A percentile compares a stretch with the other conserved stretches of the same genome.
These are phyloP conservation scores for Fusarium algeriense DNA, from an alignment of 2,329 filamentous ascomycete genomes.

Conservation along the genomic window DNA sequence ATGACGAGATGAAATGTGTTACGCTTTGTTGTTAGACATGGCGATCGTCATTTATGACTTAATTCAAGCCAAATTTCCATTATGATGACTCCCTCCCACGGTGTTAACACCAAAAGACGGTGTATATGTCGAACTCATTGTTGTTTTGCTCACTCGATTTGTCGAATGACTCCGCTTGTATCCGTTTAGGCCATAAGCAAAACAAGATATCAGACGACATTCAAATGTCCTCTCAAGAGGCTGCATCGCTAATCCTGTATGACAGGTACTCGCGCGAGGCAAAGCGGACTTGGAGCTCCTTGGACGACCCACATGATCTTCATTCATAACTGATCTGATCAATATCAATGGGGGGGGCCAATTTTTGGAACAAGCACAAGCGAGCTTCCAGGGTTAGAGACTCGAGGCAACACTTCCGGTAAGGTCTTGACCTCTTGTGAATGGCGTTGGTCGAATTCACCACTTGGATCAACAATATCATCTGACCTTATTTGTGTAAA, in stretches of 20 bases:
- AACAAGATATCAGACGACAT: slow-evolving; percentile 7
- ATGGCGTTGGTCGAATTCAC: not conserved
- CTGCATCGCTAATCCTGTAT: not conserved
- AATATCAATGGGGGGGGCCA: slow-evolving; percentile 4
- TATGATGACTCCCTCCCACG: not conserved
- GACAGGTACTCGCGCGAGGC: slow-evolving; percentile 4
- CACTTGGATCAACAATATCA: not conserved
- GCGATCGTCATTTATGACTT: slow-evolving; percentile 28
- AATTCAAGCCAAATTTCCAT: not conserved
- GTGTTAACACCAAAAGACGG: slow-evolving; percentile 32
- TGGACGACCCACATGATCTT: slow-evolving; percentile 13
- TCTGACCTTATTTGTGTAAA: not conserved
- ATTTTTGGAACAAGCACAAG: slow-evolving; percentile 8
- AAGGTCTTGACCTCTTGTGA: not conserved
- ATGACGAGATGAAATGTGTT: slow-evolving; percentile 33
- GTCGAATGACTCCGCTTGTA: not conserved
- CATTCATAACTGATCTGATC: slow-evolving; percentile 18
- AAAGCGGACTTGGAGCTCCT: slow-evolving; percentile 30
- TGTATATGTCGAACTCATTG: slow-evolving; percentile 19
- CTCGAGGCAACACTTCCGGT: not conserved
- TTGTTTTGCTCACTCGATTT: not conserved
- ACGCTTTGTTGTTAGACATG: slow-evolving; percentile 1
- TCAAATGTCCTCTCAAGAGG: not conserved
- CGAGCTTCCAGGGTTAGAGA: not conserved
- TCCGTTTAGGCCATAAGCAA: not conserved